phyloP scores from a whole-genome alignment of 2,329 filamentous ascomycete genomes.

The Trichoderma simmonsii region DNA sequence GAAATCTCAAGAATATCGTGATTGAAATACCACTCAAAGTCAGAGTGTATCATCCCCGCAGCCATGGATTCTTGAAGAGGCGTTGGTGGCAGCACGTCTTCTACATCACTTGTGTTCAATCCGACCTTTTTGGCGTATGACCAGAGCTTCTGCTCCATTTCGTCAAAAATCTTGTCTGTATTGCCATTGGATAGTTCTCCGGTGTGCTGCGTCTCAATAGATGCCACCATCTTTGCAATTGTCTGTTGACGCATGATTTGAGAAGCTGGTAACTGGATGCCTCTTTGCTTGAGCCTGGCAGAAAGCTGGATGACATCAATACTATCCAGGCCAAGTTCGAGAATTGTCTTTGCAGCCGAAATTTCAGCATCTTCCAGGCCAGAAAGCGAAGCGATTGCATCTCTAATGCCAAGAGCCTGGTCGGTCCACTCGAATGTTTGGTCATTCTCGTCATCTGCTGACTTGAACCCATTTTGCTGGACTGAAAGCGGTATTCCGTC shows the following conservation, averaged over 20 bases:
- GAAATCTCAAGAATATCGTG: constrained; percentile 69
- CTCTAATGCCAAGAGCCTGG: constrained; percentile 51
- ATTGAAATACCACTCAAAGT: constrained; percentile 78
- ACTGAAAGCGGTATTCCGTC: not conserved
- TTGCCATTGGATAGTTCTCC: not conserved
- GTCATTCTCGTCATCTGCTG: not conserved
- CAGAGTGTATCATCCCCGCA: constrained; percentile 73
- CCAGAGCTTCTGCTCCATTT: constrained; percentile 35
- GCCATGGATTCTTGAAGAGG: constrained; percentile 86
- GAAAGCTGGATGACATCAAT: constrained; percentile 87
- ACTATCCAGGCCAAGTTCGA: constrained; percentile 84
- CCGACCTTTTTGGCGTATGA: constrained; percentile 36
- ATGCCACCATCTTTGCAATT: constrained; percentile 55
- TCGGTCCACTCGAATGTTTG: constrained; percentile 57
- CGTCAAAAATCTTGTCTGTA: constrained; percentile 16
- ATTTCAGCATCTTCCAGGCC: constrained; percentile 51
- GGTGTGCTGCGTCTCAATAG: constrained; percentile 5
- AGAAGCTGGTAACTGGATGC: constrained; percentile 65
- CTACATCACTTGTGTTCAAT: constrained; percentile 41
- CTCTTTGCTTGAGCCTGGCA: constrained; percentile 61
- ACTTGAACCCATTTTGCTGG: not conserved
- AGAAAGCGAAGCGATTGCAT: constrained; percentile 62
- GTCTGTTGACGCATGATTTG: constrained; percentile 71
- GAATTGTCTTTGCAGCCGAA: constrained; percentile 60
- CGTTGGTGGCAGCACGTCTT: constrained; percentile 69